Evolutionary conservation across 495 filamentous ascomycete genomes (phyloP).

Genomic region (Neurospora sublineolata): DNA sequence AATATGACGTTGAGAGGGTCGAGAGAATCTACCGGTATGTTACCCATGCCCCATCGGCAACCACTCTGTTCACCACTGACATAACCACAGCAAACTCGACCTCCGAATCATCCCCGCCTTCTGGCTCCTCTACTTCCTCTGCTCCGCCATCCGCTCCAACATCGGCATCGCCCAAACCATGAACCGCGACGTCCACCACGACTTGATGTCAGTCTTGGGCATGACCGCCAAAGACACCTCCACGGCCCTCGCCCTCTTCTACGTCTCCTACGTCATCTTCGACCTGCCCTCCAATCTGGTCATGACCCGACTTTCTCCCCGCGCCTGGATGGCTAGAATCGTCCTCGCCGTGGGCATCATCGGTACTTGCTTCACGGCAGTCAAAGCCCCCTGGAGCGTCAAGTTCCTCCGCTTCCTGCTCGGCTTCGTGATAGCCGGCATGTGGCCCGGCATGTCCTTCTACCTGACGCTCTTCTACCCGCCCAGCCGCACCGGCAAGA

Average conservation of each 20-base stretch:
- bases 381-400: slow-evolving; percentile 73
- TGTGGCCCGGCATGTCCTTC: slow-evolving; percentile 95
- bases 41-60: background rate
- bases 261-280: slow-evolving; percentile 81
- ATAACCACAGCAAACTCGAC: slow-evolving; percentile 54
- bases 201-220: slow-evolving; percentile 52
- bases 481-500: slow-evolving; percentile 70
- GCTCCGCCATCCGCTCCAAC: slow-evolving; percentile 84
- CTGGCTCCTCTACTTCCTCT: slow-evolving; percentile 88
- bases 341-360: slow-evolving; percentile 79
- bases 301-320: slow-evolving; percentile 75
- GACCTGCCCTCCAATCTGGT: slow-evolving; percentile 82
- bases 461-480: slow-evolving; percentile 90
- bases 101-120: slow-evolving; percentile 79
- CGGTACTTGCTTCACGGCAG: slow-evolving; percentile 69
- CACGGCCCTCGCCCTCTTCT: slow-evolving; percentile 75
- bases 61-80: background rate
- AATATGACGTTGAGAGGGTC: slow-evolving; percentile 43
- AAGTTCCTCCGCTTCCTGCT: slow-evolving; percentile 84
- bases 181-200: slow-evolving; percentile 57
- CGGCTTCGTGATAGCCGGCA: slow-evolving; percentile 79
- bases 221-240: slow-evolving; percentile 65
- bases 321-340: slow-evolving; percentile 88
- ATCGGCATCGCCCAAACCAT: slow-evolving; percentile 85
- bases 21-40: slow-evolving; percentile 53